These are phyloP conservation scores for Lentinus brumalis DNA, from an alignment of 768 basidiomycete genomes.

Conservation along the genomic window DNA sequence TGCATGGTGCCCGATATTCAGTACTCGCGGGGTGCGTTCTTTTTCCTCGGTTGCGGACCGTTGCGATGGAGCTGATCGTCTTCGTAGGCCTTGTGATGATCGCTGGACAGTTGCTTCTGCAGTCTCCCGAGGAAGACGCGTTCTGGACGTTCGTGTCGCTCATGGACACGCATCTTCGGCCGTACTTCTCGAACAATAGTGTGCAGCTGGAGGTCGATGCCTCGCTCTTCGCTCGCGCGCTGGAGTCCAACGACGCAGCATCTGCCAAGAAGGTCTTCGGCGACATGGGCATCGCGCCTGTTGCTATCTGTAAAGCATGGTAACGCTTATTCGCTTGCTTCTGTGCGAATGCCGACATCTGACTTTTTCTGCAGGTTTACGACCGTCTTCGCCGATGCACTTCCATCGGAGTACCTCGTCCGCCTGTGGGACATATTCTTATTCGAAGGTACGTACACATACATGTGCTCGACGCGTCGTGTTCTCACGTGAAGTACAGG, in stretches of 20 bases:
- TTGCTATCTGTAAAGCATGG: constrained; percentile 66
- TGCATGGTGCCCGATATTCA: constrained; percentile 84
- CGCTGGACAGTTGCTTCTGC: constrained; percentile 69
- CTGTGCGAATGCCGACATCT: neutral
- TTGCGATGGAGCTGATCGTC: neutral
- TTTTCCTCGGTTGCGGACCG: neutral
- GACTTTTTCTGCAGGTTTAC: constrained; percentile 56
- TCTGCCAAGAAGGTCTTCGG: constrained; percentile 69
- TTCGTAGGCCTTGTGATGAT: constrained; percentile 65
- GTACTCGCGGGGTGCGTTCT: constrained; percentile 58
- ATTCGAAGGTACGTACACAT: constrained; percentile 61
- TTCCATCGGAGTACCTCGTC: constrained; percentile 66
- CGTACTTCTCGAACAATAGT: constrained; percentile 65
- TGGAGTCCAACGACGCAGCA: constrained; percentile 62
- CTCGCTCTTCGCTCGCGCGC: constrained; percentile 63
- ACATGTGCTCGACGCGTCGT: neutral
- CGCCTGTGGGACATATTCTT: constrained; percentile 85
- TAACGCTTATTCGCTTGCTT: constrained; percentile 31
- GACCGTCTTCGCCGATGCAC: constrained; percentile 64
- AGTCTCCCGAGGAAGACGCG: constrained; percentile 84
- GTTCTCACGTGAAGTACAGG: constrained; percentile 42
- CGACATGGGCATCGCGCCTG: constrained; percentile 61
- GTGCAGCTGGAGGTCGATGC: constrained; percentile 79
- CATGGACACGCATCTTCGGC: constrained; percentile 82
- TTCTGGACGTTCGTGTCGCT: constrained; percentile 90